Evolutionary conservation across 768 basidiomycete species (phyloP).

Genomic region (Saitozyma sp.): DNA sequence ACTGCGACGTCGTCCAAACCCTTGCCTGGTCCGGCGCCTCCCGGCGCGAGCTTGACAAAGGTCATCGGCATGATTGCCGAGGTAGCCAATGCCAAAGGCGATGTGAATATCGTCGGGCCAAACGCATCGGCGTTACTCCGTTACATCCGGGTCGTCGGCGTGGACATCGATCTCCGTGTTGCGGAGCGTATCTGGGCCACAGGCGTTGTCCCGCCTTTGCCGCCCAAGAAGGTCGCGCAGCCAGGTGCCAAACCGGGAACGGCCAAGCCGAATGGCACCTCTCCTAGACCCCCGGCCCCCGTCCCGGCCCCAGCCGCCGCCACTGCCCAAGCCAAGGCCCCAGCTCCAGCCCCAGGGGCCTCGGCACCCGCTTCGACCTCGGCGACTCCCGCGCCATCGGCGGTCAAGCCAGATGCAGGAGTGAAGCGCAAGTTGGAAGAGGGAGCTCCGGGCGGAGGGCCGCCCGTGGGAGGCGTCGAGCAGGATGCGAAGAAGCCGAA

Average conservation of each 20-base stretch:
- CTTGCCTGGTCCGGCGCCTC: slow-evolving; percentile 34
- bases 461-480: slow-evolving; percentile 5
- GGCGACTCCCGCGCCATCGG: not conserved
- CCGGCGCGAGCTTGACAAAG: slow-evolving; percentile 37
- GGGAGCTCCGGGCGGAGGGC: not conserved
- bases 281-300: not conserved
- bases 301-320: not conserved
- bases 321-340: not conserved
- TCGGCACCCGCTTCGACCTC: not conserved
- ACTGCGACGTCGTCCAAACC: slow-evolving; percentile 14
- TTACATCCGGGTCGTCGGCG: slow-evolving; percentile 43
- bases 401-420: not conserved
- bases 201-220: slow-evolving; percentile 34
- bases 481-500: slow-evolving; percentile 33
- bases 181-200: slow-evolving; percentile 46
- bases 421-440: slow-evolving; percentile 30
- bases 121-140: slow-evolving; percentile 36
- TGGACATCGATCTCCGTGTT: slow-evolving; percentile 37
- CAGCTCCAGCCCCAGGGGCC: not conserved
- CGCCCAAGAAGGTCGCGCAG: slow-evolving; percentile 10
- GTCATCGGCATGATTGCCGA: slow-evolving; percentile 45
- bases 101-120: slow-evolving; percentile 42
- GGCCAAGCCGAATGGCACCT: not conserved
- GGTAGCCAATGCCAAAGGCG: slow-evolving; percentile 37
- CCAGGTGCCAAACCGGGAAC: not conserved